Base-by-base conservation (phyloP, 2,329 filamentous ascomycete species). In the Colletotrichum sp. region DNA sequence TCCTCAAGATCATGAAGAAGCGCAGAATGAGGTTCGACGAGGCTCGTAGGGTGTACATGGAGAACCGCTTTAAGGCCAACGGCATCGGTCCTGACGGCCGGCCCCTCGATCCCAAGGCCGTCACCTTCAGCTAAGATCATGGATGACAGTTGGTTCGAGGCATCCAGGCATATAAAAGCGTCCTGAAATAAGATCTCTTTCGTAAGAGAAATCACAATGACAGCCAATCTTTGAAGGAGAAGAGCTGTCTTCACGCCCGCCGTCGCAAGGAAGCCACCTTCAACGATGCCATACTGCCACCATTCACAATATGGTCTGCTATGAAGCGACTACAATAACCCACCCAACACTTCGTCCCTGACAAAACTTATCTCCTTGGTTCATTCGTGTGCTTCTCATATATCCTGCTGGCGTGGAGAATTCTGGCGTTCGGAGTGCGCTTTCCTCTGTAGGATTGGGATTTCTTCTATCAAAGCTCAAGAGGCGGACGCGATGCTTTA, bases 21-120 rank as follows among this genome's bases (percentile, higher is more conserved):
- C 90, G 93, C 78, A 90, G 93, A 74, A 91, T 99, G 78, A 91
- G 90, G 76, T 99, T 99, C 83, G 96, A 99, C 85, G 95, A 98
- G 86, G 97, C 96, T 52, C 91, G 97, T 80, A 91, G 95, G 80
- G 90, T 95, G 61, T 98, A 94, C 83, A 97, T 96, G 86, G 94
- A 98, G 87, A 92, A 94, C 80, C 89, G 93, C 74, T 98, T 99
- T 86, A 92, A 92, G 83, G 95, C 93, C 83, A 95, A 98, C 81
- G 94, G 95, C 67, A 98, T 99, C 83, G 95, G 93, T 2, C 90
- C 94, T 7, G 97, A 99, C 85, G 97, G 97, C 6, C 87, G 93
- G 80, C 97, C 97, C 77, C 91, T 93, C 82, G 96, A 99, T 87
- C 96, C 96, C 77, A 98, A 98, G 88, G 98, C 98, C 83, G 96